These are phyloP conservation scores for Phytophthora boehmeriae DNA, from an alignment of 352 stramenopile genomes.

Conservation along the genomic window DNA sequence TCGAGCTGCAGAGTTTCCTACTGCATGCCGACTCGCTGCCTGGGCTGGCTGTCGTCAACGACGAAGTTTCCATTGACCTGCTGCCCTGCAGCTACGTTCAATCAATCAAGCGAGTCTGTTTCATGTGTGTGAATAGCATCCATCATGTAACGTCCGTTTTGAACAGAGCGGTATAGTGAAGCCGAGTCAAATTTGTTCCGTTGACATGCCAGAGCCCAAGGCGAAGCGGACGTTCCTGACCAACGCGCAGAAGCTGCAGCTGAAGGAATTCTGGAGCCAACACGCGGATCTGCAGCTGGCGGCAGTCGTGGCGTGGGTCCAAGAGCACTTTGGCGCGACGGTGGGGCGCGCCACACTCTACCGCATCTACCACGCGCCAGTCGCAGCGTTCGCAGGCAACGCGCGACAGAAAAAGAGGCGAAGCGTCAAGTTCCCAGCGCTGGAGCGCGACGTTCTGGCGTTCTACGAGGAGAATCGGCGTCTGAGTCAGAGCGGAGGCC, in stretches of 20 bases:
- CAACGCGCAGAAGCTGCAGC: slow-evolving; percentile 47
- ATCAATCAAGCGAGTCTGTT: neutral
- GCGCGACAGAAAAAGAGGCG: slow-evolving; percentile 40
- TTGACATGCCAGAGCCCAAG: slow-evolving; percentile 16
- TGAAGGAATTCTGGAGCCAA: slow-evolving; percentile 40
- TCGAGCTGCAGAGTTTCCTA: neutral
- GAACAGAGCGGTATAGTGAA: no score
- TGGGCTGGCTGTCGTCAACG: no score
- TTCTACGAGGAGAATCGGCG: slow-evolving; percentile 31
- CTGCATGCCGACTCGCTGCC: no score
- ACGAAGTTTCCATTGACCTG: no score
- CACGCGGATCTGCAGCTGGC: slow-evolving; percentile 37
- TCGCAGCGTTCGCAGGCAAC: slow-evolving; percentile 34
- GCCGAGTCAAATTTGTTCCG: no score
- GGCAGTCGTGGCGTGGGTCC: slow-evolving; percentile 41
- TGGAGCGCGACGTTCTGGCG: slow-evolving; percentile 42
- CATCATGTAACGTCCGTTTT: neutral
- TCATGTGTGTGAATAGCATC: neutral
- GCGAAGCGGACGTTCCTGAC: slow-evolving; percentile 40
- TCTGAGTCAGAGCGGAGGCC: neutral
- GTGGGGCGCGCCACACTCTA: slow-evolving; percentile 54
- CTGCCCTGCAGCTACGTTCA: no score
- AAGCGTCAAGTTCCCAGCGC: slow-evolving; percentile 50
- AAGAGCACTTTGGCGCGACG: slow-evolving; percentile 33
- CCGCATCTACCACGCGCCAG: slow-evolving; percentile 44